phyloP scores from a whole-genome alignment of 225 moss, liverwort and hornwort genomes.

The Ulota crispa region DNA sequence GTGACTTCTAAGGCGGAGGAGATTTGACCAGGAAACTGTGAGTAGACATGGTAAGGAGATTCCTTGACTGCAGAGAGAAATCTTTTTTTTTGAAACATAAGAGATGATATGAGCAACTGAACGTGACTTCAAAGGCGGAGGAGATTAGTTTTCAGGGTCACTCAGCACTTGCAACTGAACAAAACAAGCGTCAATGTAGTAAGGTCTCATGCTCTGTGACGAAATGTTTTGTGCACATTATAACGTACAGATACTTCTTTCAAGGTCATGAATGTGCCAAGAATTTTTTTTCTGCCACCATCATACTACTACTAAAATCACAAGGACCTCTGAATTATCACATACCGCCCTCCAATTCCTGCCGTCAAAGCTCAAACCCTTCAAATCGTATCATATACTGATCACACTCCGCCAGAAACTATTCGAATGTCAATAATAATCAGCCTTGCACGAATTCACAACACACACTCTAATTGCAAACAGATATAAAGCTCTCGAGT shows the following conservation, averaged over 20 bases:
- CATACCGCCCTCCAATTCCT: too few species aligned
- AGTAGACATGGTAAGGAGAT: not conserved
- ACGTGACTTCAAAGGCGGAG: not conserved
- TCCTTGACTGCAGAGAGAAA: not conserved
- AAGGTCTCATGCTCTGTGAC: not conserved
- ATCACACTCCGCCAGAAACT: too few species aligned
- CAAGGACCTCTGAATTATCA: too few species aligned
- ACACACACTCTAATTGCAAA: too few species aligned
- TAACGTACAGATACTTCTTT: not conserved
- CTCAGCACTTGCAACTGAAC: constrained; percentile 2
- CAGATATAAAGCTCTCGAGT: too few species aligned
- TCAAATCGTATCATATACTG: too few species aligned
- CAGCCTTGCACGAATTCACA: too few species aligned
- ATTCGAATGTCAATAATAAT: too few species aligned
- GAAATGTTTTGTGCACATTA: not conserved
- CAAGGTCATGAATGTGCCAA: constrained; percentile 32
- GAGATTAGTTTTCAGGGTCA: not conserved
- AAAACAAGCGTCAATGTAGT: not conserved
- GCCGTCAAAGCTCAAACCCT: too few species aligned
- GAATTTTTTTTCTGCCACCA: constrained; percentile 13
- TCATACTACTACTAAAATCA: too few species aligned
- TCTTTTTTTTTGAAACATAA: not conserved
- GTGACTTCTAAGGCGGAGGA: not conserved
- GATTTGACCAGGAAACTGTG: constrained; percentile 5
- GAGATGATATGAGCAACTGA: not conserved